Conservation (phyloP, 139 green algal species). For the Zygnema cylindricum region DNA sequence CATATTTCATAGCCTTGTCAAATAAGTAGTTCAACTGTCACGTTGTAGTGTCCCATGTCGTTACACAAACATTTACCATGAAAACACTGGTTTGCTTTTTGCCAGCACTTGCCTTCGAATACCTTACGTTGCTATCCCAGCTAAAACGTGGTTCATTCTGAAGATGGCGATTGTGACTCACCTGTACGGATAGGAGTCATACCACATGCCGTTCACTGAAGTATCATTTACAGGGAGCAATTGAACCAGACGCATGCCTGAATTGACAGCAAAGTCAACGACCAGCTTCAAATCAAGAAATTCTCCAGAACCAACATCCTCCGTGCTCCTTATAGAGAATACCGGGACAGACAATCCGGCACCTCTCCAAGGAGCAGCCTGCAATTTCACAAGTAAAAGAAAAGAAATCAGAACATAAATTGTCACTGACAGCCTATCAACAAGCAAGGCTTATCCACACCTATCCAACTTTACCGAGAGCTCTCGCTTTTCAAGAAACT, state of each 20-base stretch:
- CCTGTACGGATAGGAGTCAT: constrained; percentile 96
- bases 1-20: too few relatives aligned
- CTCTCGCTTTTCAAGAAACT: too few relatives aligned
- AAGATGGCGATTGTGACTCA: constrained; percentile 15
- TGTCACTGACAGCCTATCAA: too few relatives aligned
- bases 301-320: constrained; percentile 84
- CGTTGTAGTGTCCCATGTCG: neutral
- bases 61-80: neutral
- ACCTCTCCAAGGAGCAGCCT: constrained; percentile 79
- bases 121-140: too few relatives aligned
- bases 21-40: too few relatives aligned
- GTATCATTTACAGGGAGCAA: constrained; percentile 97
- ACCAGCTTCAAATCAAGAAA: constrained; percentile 88
- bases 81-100: neutral
- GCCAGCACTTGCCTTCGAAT: neutral
- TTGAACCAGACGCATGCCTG: constrained; percentile 81
- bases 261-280: constrained; percentile 74
- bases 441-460: too few relatives aligned
- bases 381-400: neutral
- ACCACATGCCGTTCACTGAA: constrained; percentile 85
- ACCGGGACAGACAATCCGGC: constrained; percentile 88
- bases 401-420: too few relatives aligned
- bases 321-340: constrained; percentile 82
- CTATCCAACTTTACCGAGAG: too few relatives aligned
- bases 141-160: too few relatives aligned